A percentile compares a stretch with the other conserved stretches of the same genome.
These are phyloP conservation scores for Cunninghamia lanceolata DNA, from an alignment of 75 land plant species.

Conservation along the genomic window DNA sequence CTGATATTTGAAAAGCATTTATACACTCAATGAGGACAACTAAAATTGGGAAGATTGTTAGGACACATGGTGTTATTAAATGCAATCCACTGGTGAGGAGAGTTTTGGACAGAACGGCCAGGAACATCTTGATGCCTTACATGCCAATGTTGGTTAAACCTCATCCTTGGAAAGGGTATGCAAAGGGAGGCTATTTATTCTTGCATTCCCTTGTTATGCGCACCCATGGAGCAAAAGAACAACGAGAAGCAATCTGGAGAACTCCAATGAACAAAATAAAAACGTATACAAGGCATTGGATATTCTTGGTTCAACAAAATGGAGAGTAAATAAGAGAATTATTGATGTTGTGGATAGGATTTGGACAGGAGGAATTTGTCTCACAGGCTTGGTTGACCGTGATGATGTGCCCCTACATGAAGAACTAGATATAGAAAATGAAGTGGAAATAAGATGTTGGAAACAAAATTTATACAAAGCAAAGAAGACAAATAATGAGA, in stretches of 20 bases:
- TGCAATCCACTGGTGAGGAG: constrained; percentile 73
- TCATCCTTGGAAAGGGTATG: constrained; percentile 93
- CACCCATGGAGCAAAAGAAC: constrained; percentile 84
- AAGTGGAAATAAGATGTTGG: constrained; percentile 54
- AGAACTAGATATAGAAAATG: constrained; percentile 73
- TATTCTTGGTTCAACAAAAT: too few species aligned
- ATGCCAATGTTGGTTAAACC: too few species aligned
- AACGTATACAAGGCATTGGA: constrained; percentile 70
- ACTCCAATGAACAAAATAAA: constrained; percentile 51
- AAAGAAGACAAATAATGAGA: constrained; percentile 78
- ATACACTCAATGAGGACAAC: too few species aligned
- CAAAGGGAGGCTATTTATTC: constrained; percentile 75
- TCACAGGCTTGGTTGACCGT: constrained; percentile 80
- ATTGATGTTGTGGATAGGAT: constrained; percentile 76
- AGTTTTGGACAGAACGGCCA: constrained; percentile 84
- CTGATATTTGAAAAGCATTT: too few species aligned
- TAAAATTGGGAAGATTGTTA: constrained; percentile 29
- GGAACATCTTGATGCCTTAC: constrained; percentile 83
- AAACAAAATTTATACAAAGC: constrained; percentile 43
- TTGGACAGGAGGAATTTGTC: constrained; percentile 79
- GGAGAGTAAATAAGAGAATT: constrained; percentile 79
- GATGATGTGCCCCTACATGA: constrained; percentile 76
- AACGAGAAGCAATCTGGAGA: constrained; percentile 62
- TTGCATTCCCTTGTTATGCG: constrained; percentile 84
- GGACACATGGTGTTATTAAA: constrained; percentile 79